Evolutionary conservation across 352 stramenopile species (phyloP).

Genomic region (Blastocystis sp.): DNA sequence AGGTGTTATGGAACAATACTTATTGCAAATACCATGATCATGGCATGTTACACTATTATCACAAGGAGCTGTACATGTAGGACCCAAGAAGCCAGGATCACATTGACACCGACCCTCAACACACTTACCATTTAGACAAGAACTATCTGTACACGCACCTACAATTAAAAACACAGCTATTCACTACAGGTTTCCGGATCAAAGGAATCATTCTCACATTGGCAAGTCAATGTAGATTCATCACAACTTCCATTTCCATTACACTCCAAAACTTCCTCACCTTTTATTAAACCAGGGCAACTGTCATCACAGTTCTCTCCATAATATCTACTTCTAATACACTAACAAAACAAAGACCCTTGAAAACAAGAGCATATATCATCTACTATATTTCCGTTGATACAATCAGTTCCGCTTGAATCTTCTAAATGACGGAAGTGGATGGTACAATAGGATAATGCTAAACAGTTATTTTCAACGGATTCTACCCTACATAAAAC

Average conservation of each 20-base stretch:
- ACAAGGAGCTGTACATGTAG: not conserved
- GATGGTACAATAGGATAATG: too few relatives aligned
- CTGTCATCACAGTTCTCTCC: not conserved
- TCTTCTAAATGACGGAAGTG: conserved; percentile 32
- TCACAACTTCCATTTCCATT: conserved; percentile 12
- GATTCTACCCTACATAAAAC: too few relatives aligned
- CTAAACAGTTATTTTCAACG: too few relatives aligned
- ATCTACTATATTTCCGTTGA: not conserved
- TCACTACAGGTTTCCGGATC: not conserved
- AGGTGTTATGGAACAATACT: not conserved
- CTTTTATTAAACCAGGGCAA: not conserved
- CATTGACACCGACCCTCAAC: not conserved
- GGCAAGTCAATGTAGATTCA: not conserved
- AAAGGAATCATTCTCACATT: not conserved
- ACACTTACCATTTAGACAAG: conserved; percentile 4
- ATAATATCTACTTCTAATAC: not conserved
- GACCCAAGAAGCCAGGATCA: not conserved
- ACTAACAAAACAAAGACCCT: not conserved
- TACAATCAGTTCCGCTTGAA: not conserved
- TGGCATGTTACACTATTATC: not conserved
- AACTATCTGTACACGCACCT: not conserved
- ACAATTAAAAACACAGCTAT: not conserved
- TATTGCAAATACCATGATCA: conserved; percentile 7
- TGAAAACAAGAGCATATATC: conserved; percentile 13
- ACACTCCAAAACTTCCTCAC: not conserved